These are phyloP conservation scores for Mycotypha africana DNA, from an alignment of 371 early-diverging fungal genomes.

Conservation along the genomic window DNA sequence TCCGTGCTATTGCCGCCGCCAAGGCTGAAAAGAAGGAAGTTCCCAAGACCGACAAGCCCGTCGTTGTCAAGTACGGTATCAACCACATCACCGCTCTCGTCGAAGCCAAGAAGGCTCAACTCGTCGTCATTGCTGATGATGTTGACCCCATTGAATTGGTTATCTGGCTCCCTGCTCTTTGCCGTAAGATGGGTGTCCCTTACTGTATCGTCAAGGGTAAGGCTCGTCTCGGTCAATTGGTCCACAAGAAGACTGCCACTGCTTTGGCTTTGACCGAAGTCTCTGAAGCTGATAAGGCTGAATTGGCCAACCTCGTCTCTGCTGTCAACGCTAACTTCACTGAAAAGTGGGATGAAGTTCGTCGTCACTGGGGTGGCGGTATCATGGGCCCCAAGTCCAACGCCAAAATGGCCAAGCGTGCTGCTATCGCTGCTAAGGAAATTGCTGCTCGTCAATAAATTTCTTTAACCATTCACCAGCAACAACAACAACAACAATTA, in stretches of 20 bases:
- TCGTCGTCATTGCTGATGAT: slow-evolving; percentile 99
- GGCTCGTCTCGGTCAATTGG: slow-evolving; percentile 96
- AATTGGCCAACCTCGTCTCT: slow-evolving; percentile 82
- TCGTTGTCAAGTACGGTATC: slow-evolving; percentile 97
- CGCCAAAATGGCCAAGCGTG: slow-evolving; percentile 78
- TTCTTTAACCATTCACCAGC: not conserved
- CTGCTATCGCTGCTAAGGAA: slow-evolving; percentile 66
- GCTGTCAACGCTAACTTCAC: slow-evolving; percentile 91
- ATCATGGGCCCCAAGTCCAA: slow-evolving; percentile 93
- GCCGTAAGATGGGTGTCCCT: slow-evolving; percentile 99
- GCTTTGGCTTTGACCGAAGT: slow-evolving; percentile 95
- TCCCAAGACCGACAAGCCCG: slow-evolving; percentile 91
- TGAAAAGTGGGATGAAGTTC: slow-evolving; percentile 90
- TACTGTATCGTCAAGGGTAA: slow-evolving; percentile 99
- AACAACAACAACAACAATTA: not conserved
- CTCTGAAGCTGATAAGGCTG: slow-evolving; percentile 93
- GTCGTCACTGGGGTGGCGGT: slow-evolving; percentile 96
- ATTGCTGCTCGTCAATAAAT: slow-evolving; percentile 50
- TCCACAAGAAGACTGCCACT: slow-evolving; percentile 99
- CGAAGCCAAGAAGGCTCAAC: slow-evolving; percentile 97
- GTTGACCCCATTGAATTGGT: slow-evolving; percentile 99
- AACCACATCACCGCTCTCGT: slow-evolving; percentile 99
- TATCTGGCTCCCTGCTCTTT: slow-evolving; percentile 98
- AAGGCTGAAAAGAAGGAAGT: slow-evolving; percentile 88
- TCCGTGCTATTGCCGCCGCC: slow-evolving; percentile 76